Evolutionary conservation across 2,329 filamentous ascomycete species (phyloP), one percentile per base, ranked within the genome.

Genomic region (Diatrype stigma): DNA sequence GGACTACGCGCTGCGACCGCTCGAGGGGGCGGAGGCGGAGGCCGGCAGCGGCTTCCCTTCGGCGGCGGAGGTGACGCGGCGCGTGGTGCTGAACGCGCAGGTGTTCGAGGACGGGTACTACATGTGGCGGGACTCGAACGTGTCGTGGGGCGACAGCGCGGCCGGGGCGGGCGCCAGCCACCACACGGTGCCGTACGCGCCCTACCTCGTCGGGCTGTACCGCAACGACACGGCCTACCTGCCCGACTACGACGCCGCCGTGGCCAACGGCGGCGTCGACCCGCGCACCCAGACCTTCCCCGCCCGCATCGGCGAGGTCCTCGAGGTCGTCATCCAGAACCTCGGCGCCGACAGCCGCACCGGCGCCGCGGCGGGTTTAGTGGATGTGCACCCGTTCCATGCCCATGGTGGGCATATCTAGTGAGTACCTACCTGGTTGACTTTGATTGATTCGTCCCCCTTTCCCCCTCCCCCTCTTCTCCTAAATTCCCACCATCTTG

Each of bases 131-230:
- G 42, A 23, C 42, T 22, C 19, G 19, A 44, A 44, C 42, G 19
- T 23, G 19, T 23, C 19, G 19, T 44, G 42, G 42, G 19, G 19
- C 42, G 42, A 44, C 5, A 6, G 8, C 6, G 7, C 42, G 42
- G 56, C 64, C 44, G 73, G 70, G 69, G 62, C 61, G 2, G 26
- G 26, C 26, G 26, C 26, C 6, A 10, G 6, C 26, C 26, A 5
- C 26, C 60, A 69, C 21, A 53, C 44, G 7, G 58, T 63, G 40
- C 61, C 64, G 2, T 44, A 60, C 10, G 63, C 66, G 8, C 75
- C 75, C 0, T 77, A 76, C 56, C 68, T 78, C 3, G 70, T 76
- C 22, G 62, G 70, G 46, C 70, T 77, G 26, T 77, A 77, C 64
- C 62, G 69, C 42, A 65, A 71, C 45, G 69, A 62, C 34, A 42